phyloP scores from a whole-genome alignment of 441 rosid genomes.

The Adansonia grandidieri region DNA sequence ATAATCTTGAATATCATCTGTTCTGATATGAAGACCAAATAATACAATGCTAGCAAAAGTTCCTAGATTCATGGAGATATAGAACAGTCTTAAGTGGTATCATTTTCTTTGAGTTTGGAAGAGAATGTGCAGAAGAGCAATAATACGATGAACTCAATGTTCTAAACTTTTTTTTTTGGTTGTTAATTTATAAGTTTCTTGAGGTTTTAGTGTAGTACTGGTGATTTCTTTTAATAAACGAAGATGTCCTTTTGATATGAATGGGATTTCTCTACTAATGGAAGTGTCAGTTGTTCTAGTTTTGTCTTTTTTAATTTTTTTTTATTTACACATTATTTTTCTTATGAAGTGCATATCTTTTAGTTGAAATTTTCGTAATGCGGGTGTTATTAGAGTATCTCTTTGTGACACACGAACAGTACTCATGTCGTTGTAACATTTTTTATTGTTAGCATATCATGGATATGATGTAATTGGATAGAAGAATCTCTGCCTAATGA shows the following conservation, averaged over 20 bases:
- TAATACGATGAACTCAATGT: background rate
- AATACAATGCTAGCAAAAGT: no score
- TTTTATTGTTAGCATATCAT: background rate
- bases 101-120: background rate
- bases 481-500: background rate
- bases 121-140: background rate
- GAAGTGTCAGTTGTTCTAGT: background rate
- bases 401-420: background rate
- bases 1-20: no score
- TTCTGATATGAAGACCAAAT: no score
- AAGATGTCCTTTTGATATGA: background rate
- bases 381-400: background rate
- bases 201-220: background rate
- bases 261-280: background rate
- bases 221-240: background rate
- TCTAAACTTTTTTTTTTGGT: background rate
- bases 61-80: no score
- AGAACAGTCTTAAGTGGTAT: background rate
- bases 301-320: background rate
- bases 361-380: background rate
- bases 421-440: background rate
- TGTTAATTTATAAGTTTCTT: background rate
- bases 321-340: background rate
- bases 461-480: background rate
- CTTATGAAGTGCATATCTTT: background rate